phyloP scores from a whole-genome alignment of 2,329 filamentous ascomycete genomes.

The Ophiosphaerella korrae region DNA sequence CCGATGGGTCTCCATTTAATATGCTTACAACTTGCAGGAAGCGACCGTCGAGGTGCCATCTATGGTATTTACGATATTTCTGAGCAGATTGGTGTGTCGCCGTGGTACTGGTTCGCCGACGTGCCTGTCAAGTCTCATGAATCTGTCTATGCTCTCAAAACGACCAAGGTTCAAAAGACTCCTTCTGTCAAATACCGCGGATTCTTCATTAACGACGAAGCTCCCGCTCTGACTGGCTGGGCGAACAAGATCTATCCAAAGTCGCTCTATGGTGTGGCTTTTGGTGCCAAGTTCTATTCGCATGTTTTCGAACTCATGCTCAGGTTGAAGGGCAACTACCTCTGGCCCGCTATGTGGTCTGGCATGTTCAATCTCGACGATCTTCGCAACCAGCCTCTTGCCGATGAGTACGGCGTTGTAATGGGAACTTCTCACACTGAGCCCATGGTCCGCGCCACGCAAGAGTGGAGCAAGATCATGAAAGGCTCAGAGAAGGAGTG shows the following conservation, averaged over 20 bases:
- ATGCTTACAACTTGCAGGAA: constrained; percentile 41
- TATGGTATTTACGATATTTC: constrained; percentile 74
- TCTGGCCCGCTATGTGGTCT: constrained; percentile 76
- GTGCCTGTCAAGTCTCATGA: constrained; percentile 59
- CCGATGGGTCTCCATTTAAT: neutral
- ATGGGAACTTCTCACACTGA: constrained; percentile 76
- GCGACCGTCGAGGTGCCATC: constrained; percentile 70
- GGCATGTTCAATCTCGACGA: constrained; percentile 76
- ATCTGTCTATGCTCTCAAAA: constrained; percentile 61
- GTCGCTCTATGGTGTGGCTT: constrained; percentile 51
- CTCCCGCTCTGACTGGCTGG: constrained; percentile 70
- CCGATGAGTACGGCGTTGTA: constrained; percentile 75
- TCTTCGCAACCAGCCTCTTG: constrained; percentile 68
- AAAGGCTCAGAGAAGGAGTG: constrained; percentile 60
- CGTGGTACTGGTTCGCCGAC: constrained; percentile 73
- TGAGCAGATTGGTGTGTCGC: constrained; percentile 74
- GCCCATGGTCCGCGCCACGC: constrained; percentile 67
- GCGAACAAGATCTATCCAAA: constrained; percentile 60
- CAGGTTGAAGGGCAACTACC: constrained; percentile 72
- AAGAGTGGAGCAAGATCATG: constrained; percentile 55
- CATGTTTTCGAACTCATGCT: constrained; percentile 74
- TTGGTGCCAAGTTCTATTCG: constrained; percentile 68
- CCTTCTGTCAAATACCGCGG: constrained; percentile 71
- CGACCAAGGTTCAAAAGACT: constrained; percentile 61
- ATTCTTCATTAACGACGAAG: constrained; percentile 74